Base-by-base conservation (phyloP, 768 basidiomycete genomes). In the Mycena maculata region DNA sequence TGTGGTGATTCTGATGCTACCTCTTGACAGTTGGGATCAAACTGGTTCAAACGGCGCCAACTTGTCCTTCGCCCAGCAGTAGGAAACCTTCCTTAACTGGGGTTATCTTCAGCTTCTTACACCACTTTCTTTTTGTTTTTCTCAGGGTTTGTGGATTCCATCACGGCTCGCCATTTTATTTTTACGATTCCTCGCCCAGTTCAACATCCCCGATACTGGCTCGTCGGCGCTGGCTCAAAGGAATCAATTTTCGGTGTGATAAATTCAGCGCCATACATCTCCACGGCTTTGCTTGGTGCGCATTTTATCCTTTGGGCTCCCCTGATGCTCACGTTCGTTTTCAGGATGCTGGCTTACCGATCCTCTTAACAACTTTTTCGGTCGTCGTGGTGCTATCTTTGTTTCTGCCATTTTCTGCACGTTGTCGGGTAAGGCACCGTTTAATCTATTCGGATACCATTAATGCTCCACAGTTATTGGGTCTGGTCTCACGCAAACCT, bases 271-370 rank as follows among this genome's bases (percentile, higher is more conserved):
- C 67, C 63, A 59, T 74, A 70, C 28, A 49, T 58, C 20, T 25
- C 63, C 23, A 25, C 44, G 27, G 33, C 63, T 16, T 10, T 54
- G n/a, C 2, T 44, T 12, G 50, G 30, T 61, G 18, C 6, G 39
- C 6, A 6, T 28, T 18, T 1, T 31, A 3, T 57, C 28, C 18
- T 44, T 16, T 45, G 20, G n/a, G 6, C 39, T 57, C 8, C 18
- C 16, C 13, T 23, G 9, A 33, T 13, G 2, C 39, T 50, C 48
- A 60, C 15, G 7, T 45, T 27, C 15, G 20, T 25, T 41, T 42
- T 22, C 25, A 41, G 33, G 63, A 25, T 89, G 88, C 72, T 92
- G 90, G 90, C 75, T 92, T 57, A 87, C 89, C 1, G 87, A 90
- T 33, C 92, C 92, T 1, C 81, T 93, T 4, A 79, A 77, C 63